These are phyloP conservation scores for Epipyxis sp. DNA, from an alignment of 108 stramenopile genomes.

Conservation along the genomic window DNA sequence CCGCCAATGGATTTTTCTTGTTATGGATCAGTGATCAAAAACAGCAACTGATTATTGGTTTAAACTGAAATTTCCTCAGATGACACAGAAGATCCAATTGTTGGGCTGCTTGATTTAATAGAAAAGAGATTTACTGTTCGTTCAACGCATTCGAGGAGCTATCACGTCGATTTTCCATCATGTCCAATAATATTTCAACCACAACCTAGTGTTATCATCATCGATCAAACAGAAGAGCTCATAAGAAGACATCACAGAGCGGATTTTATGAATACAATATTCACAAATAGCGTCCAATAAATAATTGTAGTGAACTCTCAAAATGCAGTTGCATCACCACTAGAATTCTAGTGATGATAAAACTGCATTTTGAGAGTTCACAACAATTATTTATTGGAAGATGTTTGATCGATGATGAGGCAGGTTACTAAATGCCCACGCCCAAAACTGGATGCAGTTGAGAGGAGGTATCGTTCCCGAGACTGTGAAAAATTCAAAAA, in stretches of 20 bases:
- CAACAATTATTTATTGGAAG: background rate
- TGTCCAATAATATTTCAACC: background rate
- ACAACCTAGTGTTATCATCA: background rate
- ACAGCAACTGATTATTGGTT: background rate
- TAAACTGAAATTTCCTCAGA: background rate
- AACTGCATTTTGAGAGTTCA: too few relatives aligned
- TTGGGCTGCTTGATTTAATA: background rate
- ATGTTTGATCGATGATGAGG: background rate
- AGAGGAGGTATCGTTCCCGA: too few relatives aligned
- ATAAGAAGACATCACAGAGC: background rate
- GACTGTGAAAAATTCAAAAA: too few relatives aligned
- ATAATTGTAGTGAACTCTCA: background rate
- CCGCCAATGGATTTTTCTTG: background rate
- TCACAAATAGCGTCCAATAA: background rate
- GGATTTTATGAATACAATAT: background rate
- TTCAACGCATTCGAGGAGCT: background rate
- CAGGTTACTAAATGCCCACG: background rate
- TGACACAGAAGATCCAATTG: background rate
- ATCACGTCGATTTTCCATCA: background rate
- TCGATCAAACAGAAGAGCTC: constrained; percentile 11
- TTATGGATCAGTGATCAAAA: background rate
- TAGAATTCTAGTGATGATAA: too few relatives aligned
- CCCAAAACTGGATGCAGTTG: background rate
- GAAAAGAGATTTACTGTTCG: background rate
- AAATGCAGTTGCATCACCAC: background rate